Percentiles rank a stretch among this genome's conserved stretches.
Evolutionary conservation across 2,329 filamentous ascomycete species (phyloP).

Genomic region (Trichothecium roseum): DNA sequence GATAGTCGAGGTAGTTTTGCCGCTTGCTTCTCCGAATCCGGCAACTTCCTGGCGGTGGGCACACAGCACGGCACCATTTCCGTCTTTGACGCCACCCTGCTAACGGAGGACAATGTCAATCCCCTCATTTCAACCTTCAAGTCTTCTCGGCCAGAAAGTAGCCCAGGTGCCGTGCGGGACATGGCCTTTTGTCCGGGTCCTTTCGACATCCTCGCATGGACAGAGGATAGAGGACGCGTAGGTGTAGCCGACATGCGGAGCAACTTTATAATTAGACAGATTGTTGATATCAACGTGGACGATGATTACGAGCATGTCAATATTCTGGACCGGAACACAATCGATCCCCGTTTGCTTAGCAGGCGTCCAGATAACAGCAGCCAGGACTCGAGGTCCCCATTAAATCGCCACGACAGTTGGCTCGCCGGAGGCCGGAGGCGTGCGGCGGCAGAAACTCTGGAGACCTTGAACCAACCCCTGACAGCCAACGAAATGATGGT

Average conservation of each 20-base stretch:
- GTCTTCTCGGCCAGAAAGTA: constrained; percentile 62
- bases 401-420: neutral
- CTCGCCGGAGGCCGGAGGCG: constrained; percentile 15
- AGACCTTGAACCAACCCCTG: constrained; percentile 39
- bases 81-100: constrained; percentile 51
- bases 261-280: constrained; percentile 57
- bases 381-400: neutral
- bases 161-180: constrained; percentile 71
- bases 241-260: constrained; percentile 64
- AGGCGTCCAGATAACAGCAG: constrained; percentile 9
- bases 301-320: constrained; percentile 45
- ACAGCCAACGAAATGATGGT: constrained; percentile 44
- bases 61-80: constrained; percentile 75
- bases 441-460: constrained; percentile 21
- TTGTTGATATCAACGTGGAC: constrained; percentile 52
- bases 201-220: constrained; percentile 87
- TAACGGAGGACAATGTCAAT: constrained; percentile 35
- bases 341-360: constrained; percentile 42
- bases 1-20: constrained; percentile 63
- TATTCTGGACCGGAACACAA: constrained; percentile 43
- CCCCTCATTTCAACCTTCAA: constrained; percentile 66
- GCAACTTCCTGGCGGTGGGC: constrained; percentile 61
- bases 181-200: constrained; percentile 89
- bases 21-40: constrained; percentile 64
- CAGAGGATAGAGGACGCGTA: constrained; percentile 71